Evolutionary conservation across 768 basidiomycete genomes (phyloP).

Genomic region (Nidularia pulvinata): DNA sequence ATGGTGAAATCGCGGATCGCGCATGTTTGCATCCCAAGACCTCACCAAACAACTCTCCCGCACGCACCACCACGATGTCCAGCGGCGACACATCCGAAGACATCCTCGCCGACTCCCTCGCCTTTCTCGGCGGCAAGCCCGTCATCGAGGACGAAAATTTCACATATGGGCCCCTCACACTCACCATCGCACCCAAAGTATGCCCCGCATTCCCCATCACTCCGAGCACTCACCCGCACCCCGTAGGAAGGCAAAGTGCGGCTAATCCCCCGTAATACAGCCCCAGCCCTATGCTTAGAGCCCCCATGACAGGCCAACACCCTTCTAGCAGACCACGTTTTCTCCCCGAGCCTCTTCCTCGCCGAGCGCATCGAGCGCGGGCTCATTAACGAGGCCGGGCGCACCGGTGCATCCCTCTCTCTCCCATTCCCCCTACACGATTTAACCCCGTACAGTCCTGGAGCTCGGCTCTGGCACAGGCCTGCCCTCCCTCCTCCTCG

Average conservation of each 20-base stretch:
- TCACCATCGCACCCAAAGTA: conserved; percentile 64
- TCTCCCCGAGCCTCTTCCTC: conserved; percentile 67
- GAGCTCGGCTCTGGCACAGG: conserved; percentile 74
- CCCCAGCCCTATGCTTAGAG: conserved; percentile 2
- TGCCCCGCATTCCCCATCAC: conserved; percentile 7
- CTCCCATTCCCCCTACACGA: neutral
- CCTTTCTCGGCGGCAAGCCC: conserved; percentile 45
- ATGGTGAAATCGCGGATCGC: neutral
- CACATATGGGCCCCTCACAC: conserved; percentile 49
- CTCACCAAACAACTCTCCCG: neutral
- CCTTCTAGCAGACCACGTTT: conserved; percentile 71
- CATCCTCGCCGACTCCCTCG: conserved; percentile 50
- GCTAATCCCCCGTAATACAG: conserved; percentile 9
- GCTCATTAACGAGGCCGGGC: conserved; percentile 36
- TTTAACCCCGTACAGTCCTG: conserved; percentile 41
- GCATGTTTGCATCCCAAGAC: neutral
- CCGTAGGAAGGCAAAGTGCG: conserved; percentile 61
- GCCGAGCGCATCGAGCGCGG: conserved; percentile 65
- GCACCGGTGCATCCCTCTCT: conserved; percentile 31
- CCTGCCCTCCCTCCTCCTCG: conserved; percentile 62
- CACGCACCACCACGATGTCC: neutral
- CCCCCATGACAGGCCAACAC: conserved; percentile 81
- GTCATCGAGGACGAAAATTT: conserved; percentile 42
- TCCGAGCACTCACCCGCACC: neutral
- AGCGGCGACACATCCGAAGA: conserved; percentile 35